These are phyloP conservation scores for Spergularia azorica DNA, from an alignment of 179 eudicot genomes.

Conservation along the genomic window DNA sequence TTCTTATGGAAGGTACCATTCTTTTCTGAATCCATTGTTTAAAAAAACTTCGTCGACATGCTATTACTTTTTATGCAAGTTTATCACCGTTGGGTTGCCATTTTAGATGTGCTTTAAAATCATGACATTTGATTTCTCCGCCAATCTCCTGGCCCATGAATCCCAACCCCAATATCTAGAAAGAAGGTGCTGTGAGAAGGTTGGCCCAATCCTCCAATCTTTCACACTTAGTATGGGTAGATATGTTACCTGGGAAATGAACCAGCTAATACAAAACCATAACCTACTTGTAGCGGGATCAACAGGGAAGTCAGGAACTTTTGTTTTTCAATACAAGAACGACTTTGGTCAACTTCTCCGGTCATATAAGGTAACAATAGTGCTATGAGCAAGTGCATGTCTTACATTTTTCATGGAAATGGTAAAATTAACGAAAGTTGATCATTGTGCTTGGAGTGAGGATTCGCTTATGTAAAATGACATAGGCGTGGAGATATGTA, in stretches of 20 bases:
- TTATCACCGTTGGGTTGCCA: background rate
- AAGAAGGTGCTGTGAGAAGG: background rate
- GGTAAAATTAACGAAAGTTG: background rate
- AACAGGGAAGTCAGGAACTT: too few relatives aligned
- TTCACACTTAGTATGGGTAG: too few relatives aligned
- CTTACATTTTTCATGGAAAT: background rate
- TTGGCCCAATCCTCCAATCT: background rate
- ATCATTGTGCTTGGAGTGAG: too few relatives aligned
- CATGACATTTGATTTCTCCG: background rate
- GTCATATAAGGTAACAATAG: background rate
- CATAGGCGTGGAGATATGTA: too few relatives aligned
- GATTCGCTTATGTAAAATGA: too few relatives aligned
- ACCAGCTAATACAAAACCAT: too few relatives aligned
- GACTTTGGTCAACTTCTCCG: too few relatives aligned
- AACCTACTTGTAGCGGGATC: too few relatives aligned
- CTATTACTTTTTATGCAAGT: background rate
- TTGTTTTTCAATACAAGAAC: too few relatives aligned
- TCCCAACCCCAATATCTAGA: background rate
- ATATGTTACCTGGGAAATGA: too few relatives aligned
- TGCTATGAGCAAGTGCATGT: background rate
- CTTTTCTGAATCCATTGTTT: background rate
- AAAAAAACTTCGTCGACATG: background rate
- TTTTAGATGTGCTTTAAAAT: constrained; percentile 2
- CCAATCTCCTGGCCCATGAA: background rate
- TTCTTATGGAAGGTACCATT: constrained; percentile 55